Conservation (phyloP, 2,329 filamentous ascomycete genomes). For the Curvularia eragrostidis region DNA sequence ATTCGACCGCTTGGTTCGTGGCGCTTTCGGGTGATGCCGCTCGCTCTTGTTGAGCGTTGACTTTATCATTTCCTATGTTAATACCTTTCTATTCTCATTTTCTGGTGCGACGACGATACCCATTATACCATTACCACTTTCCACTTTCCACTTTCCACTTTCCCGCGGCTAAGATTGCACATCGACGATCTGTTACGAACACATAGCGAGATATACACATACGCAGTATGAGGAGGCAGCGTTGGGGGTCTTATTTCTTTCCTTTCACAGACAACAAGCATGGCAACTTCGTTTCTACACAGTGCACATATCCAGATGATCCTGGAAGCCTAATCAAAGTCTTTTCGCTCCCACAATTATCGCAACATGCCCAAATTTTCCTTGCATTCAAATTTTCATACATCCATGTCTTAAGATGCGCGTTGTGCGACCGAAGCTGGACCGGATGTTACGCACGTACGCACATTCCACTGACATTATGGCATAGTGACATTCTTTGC, state of each 20-base stretch:
- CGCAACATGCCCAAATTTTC: conserved; percentile 7
- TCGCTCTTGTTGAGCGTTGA: conserved; percentile 27
- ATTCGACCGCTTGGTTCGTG: conserved; percentile 30
- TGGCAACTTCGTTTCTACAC: conserved; percentile 12
- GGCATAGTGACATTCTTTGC: conserved; percentile 11
- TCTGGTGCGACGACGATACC: conserved; percentile 47
- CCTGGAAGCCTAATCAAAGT: conserved; percentile 20
- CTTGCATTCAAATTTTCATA: conserved; percentile 13
- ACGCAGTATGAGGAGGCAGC: conserved; percentile 22
- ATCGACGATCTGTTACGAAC: conserved; percentile 31
- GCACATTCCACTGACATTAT: conserved; percentile 13
- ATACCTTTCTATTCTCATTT: conserved; percentile 29
- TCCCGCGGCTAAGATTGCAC: conserved; percentile 34
- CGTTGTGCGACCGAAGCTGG: conserved; percentile 12
- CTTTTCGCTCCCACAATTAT: conserved; percentile 8
- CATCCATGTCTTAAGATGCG: conserved; percentile 9
- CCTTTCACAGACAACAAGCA: conserved; percentile 23
- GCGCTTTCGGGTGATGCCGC: conserved; percentile 39
- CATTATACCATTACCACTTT: conserved; percentile 41
- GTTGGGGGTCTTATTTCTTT: conserved; percentile 26
- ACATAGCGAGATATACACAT: conserved; percentile 28
- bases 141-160: conserved; percentile 20
- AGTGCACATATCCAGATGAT: conserved; percentile 7
- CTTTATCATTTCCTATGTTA: conserved; percentile 18
- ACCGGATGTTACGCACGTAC: conserved; percentile 7